Conservation (phyloP, 176 grass and related monocot species). For the Zoysia pacifica region DNA sequence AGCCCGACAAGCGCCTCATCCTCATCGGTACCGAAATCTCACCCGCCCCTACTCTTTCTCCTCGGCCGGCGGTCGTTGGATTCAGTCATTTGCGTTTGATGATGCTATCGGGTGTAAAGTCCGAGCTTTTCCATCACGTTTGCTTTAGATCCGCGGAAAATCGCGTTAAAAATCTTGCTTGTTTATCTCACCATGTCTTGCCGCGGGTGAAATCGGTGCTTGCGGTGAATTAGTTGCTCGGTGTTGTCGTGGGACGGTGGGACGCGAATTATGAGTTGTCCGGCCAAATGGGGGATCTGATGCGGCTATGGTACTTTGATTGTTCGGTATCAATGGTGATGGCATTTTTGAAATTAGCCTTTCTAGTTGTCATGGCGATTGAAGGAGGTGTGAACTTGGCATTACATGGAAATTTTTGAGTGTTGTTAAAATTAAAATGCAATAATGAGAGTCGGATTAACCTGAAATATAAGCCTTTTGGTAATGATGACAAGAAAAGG, state of each 20-base stretch:
- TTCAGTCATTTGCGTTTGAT: neutral
- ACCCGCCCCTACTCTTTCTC: neutral
- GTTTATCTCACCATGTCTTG: neutral
- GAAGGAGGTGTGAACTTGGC: neutral
- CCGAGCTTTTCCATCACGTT: neutral
- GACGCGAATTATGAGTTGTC: neutral
- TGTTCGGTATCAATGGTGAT: neutral
- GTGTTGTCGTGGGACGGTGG: neutral
- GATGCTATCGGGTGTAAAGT: neutral
- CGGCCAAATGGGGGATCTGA: neutral
- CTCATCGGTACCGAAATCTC: constrained; percentile 56
- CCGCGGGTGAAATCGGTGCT: neutral
- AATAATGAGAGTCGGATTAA: neutral
- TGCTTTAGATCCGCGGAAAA: constrained; percentile 23
- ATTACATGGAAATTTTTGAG: neutral
- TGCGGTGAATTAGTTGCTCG: neutral
- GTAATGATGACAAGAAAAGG: neutral
- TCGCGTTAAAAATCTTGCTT: neutral
- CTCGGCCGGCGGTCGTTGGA: neutral
- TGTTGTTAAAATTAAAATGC: neutral
- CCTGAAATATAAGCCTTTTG: neutral
- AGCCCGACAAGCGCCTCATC: constrained; percentile 96
- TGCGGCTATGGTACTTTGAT: neutral
- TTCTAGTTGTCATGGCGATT: neutral
- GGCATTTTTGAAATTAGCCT: neutral